phyloP scores from a whole-genome alignment of 78 protist genomes.

The Protostelium mycophagum region DNA sequence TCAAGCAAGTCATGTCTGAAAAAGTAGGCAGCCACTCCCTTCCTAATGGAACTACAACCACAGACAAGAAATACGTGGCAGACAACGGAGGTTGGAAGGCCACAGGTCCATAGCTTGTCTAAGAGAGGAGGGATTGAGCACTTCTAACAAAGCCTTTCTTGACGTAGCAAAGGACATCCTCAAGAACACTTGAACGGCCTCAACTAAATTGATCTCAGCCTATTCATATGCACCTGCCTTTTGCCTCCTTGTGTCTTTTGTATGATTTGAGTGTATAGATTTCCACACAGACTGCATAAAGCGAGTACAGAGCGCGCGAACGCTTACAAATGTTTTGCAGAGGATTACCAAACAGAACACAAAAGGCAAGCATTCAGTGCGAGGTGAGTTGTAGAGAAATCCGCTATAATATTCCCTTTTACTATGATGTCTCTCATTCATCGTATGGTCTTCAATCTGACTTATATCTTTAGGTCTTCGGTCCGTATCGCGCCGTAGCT shows the following conservation, averaged over 20 bases:
- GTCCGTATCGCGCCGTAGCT: not conserved
- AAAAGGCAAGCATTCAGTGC: slow-evolving; percentile 1
- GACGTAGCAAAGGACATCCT: not conserved
- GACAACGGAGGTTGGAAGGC: no score
- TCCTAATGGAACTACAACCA: no score
- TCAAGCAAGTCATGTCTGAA: no score
- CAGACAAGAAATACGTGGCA: no score
- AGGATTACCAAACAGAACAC: slow-evolving; percentile 1
- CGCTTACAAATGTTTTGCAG: slow-evolving; percentile 1
- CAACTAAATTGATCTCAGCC: slow-evolving; percentile 1
- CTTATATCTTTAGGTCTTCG: not conserved
- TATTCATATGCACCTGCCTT: slow-evolving; percentile 1
- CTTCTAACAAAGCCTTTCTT: not conserved
- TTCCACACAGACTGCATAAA: slow-evolving; percentile 1
- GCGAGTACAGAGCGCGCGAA: slow-evolving; percentile 2
- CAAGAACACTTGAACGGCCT: slow-evolving; percentile 1
- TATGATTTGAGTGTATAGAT: not conserved
- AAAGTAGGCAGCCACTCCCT: no score
- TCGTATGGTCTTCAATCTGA: slow-evolving; percentile 1
- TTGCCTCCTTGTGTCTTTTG: slow-evolving; percentile 1
- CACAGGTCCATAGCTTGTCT: no score
- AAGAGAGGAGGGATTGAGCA: no score
- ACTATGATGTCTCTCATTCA: slow-evolving; percentile 1
- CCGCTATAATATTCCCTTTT: slow-evolving; percentile 1
- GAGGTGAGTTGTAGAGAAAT: slow-evolving; percentile 1